Evolutionary conservation across 305 asterid species (phyloP), one percentile per base, ranked within the genome.

Genomic region (Caryopteris hybrid): DNA sequence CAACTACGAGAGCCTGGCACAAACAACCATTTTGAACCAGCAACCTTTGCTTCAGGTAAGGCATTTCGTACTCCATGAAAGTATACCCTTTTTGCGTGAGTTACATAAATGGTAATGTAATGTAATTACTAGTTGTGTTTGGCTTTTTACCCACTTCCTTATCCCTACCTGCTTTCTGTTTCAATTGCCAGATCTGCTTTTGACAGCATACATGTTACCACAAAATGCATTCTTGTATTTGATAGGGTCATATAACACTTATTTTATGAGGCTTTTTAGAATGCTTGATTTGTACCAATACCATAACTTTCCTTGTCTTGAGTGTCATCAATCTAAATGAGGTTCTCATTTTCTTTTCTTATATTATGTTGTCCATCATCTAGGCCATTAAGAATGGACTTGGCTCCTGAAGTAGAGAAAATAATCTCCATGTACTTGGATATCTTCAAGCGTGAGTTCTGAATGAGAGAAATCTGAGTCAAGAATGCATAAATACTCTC

Each of bases 351-450:
- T 25, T 77, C 71, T 71, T 38, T 66, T 78, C 79, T 63, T 71
- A 65, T 69, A 31, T 52, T 56, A 25, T 16, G 14, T 18, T 68
- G 46, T 61, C 50, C 69, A 73, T 71, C 57, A 55, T 73, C 61
- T 78, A 94, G 99, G 81, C 96, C 96, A 60, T 77, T 94, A 83
- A 82, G 66, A 63, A 53, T 94, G 85, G 97, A 94, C 75, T 79
- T 94, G 70, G 87, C 97, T 66, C 97, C 98, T 73, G 97, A 89
- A 83, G 98, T 91, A 81, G 99, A 94, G 85, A 85, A 89, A 69
- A 80, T 91, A 31, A 65, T 91, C 79, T 87, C 97, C 69, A 94
- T 91, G 97, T 88, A 94, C 85, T 79, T 80, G 89, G 95, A 89
- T 77, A 76, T 79, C 66, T 81, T 94, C 85, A 91, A 98, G 99